phyloP scores from a whole-genome alignment of 2,329 filamentous ascomycete species.

The Paracoccidioides brasiliensis region DNA sequence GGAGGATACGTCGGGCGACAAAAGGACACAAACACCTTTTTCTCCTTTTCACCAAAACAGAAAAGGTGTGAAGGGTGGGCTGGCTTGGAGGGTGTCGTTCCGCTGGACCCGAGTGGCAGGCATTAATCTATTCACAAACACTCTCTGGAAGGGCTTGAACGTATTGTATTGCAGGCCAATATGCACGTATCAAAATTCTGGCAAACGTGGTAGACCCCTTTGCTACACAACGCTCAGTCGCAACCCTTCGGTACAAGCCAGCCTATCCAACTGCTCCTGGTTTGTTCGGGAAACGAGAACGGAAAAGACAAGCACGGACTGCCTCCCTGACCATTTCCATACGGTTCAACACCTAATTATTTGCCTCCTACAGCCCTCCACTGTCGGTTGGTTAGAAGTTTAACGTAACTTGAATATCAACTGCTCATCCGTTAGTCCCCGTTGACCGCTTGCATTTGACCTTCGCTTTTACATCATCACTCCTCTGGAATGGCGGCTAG shows the following conservation, averaged over 20 bases:
- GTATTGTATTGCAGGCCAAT: conserved; percentile 28
- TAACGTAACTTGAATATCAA: not conserved
- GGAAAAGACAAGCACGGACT: not conserved
- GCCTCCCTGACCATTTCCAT: not conserved
- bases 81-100: not conserved
- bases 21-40: not conserved
- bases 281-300: not conserved
- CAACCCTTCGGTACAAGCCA: not conserved
- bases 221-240: conserved; percentile 14
- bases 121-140: conserved; percentile 16
- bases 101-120: not conserved
- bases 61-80: not conserved
- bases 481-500: conserved; percentile 26
- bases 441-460: not conserved
- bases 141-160: conserved; percentile 29
- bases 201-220: conserved; percentile 28
- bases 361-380: not conserved
- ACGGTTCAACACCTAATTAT: not conserved
- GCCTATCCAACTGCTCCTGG: not conserved
- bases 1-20: not conserved
- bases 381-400: not conserved
- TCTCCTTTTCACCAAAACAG: not conserved
- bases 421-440: not conserved
- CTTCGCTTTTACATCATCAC: not conserved
- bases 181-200: conserved; percentile 31